Evolutionary conservation across 257 asterid genomes (phyloP).

Genomic region (Solanum sitiens): DNA sequence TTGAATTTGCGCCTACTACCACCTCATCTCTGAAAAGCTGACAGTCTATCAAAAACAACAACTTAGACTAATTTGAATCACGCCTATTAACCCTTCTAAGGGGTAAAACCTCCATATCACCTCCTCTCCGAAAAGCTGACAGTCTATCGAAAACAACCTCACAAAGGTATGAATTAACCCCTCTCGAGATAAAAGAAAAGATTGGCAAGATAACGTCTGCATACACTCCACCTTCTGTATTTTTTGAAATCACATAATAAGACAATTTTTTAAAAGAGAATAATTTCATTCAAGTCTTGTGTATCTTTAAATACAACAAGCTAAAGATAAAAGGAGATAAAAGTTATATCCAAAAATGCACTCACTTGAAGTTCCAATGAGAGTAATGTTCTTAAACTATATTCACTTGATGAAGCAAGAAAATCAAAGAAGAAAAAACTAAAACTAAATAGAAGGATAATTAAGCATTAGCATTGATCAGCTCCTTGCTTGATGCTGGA

Average conservation of each 20-base stretch:
- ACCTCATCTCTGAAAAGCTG: background rate
- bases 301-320: background rate
- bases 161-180: background rate
- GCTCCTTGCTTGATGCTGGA: slow-evolving; percentile 11
- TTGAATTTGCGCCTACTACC: too few relatives aligned
- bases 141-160: background rate
- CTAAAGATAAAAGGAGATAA: background rate
- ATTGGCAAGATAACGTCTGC: background rate
- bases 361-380: background rate
- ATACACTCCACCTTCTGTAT: background rate
- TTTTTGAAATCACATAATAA: background rate
- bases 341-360: background rate
- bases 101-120: background rate
- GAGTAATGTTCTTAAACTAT: background rate
- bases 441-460: background rate
- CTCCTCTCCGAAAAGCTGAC: background rate
- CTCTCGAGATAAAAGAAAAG: background rate
- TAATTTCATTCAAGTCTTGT: background rate
- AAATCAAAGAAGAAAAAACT: background rate
- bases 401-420: background rate
- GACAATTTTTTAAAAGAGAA: background rate
- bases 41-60: background rate
- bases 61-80: background rate
- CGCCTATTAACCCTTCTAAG: too few relatives aligned
- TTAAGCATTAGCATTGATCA: slow-evolving; percentile 31